Conservation (phyloP, 2,329 filamentous ascomycete species). For the Thielaviopsis ethacetica region DNA sequence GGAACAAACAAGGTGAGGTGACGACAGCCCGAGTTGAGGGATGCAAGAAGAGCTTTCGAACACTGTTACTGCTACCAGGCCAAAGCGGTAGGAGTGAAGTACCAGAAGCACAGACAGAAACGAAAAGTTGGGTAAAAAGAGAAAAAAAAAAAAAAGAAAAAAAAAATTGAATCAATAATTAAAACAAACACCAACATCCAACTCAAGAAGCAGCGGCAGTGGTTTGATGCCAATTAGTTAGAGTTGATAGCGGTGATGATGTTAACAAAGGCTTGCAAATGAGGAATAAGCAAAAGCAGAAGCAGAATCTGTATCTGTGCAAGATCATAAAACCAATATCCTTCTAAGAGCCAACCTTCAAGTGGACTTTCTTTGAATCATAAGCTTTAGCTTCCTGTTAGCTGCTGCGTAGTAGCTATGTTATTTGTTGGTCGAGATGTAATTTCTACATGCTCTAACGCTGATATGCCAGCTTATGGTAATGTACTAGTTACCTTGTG, state of each 20-base stretch:
- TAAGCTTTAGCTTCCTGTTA: background rate
- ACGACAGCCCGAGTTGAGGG: background rate
- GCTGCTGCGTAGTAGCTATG: too few species aligned
- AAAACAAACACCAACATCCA: background rate
- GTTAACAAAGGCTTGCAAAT: background rate
- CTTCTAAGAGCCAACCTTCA: background rate
- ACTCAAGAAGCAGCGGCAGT: background rate
- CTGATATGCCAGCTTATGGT: too few species aligned
- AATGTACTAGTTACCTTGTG: too few species aligned
- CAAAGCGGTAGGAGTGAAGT: background rate
- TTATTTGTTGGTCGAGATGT: background rate
- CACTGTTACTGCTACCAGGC: background rate
- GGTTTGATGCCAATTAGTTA: background rate
- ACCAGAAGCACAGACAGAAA: background rate
- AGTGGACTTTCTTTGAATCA: background rate
- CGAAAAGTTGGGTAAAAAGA: background rate
- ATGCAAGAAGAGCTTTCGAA: background rate
- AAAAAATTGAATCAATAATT: background rate
- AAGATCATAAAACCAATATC: background rate
- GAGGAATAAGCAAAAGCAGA: background rate
- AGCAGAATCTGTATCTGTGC: too few species aligned
- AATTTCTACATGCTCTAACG: too few species aligned
- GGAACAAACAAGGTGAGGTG: background rate
- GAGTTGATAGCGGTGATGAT: background rate
- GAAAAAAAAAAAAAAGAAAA: background rate